Conservation (phyloP, 2,329 filamentous ascomycete genomes). For the Aspergillus ruber region DNA sequence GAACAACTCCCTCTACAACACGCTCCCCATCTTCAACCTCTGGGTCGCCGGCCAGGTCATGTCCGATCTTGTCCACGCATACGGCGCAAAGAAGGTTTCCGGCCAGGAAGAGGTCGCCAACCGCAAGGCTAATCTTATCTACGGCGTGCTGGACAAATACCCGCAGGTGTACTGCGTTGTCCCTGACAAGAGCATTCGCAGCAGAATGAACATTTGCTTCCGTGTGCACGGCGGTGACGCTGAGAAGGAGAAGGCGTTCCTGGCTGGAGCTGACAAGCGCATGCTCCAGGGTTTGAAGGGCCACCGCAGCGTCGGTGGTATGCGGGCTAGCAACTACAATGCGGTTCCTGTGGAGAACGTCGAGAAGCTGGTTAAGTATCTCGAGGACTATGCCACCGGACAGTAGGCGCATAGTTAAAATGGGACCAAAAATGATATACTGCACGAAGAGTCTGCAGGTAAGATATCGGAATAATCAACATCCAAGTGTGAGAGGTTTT, state of each 20-base stretch:
- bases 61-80: constrained; percentile 61
- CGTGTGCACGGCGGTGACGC: constrained; percentile 60
- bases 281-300: constrained; percentile 79
- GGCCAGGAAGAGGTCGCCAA: constrained; percentile 70
- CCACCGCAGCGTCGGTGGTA: constrained; percentile 79
- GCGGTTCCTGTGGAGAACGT: constrained; percentile 55
- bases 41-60: constrained; percentile 88
- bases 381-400: constrained; percentile 48
- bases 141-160: constrained; percentile 67
- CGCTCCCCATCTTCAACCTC: constrained; percentile 87
- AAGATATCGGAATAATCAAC: neutral
- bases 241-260: constrained; percentile 70
- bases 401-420: neutral
- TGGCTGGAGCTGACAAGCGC: constrained; percentile 62
- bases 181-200: constrained; percentile 67
- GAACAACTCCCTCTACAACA: constrained; percentile 95
- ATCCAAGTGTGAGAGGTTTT: neutral
- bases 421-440: too few relatives aligned
- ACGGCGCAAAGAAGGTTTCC: constrained; percentile 60
- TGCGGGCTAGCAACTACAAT: constrained; percentile 86
- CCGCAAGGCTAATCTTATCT: constrained; percentile 70
- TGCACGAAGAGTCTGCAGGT: neutral
- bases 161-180: constrained; percentile 71
- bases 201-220: constrained; percentile 95
- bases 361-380: constrained; percentile 35